Base-by-base conservation (phyloP, 768 basidiomycete genomes). In the Nidularia sp. region DNA sequence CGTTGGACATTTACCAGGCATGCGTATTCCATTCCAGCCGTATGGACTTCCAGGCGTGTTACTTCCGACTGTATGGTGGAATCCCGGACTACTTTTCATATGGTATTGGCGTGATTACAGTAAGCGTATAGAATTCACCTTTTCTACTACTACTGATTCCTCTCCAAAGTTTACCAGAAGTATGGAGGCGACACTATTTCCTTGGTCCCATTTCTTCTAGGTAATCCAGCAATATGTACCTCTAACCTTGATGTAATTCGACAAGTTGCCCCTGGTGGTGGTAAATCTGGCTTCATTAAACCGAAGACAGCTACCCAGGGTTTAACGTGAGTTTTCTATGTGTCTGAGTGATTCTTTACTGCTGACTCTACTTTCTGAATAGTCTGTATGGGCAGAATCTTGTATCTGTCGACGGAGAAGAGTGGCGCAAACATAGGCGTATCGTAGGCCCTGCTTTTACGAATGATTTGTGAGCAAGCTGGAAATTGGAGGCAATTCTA, bases 361-460 rank as follows among this genome's bases (percentile, higher is more conserved):
- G 25, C 25, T 29, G 25, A 29, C 25, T 29, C 25, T 29, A 29
- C 25, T 29, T 29, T 29, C 25, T 29, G 25, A 29, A 29, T 29
- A 29, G 25, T 29, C 25, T 29, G 25, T 72, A 67, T 59, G 73
- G 72, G 10, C 60, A 58, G 50, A 73, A 67, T 50, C 59, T 73
- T 34, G 60, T 70, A 10, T 63, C 66, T 10, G 53, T 62, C 0
- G 69, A 68, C 32, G 68, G 62, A 5, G 66, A 69, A 4, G 54
- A 58, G 15, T 72, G 69, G 68, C 61, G 63, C 47, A 64, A 65
- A 12, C 71, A 73, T 47, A 58, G 70, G 5, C 58, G 68, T 22
- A 56, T 70, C n/a, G 60, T 68, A 34, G 62, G 58, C 12, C 67
- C 70, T 47, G 66, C 69, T 2, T 75, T 73, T 56, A 64, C 60